Evolutionary conservation across 2,329 filamentous ascomycete species (phyloP).

Genomic region (Ceratocystis ficicola): DNA sequence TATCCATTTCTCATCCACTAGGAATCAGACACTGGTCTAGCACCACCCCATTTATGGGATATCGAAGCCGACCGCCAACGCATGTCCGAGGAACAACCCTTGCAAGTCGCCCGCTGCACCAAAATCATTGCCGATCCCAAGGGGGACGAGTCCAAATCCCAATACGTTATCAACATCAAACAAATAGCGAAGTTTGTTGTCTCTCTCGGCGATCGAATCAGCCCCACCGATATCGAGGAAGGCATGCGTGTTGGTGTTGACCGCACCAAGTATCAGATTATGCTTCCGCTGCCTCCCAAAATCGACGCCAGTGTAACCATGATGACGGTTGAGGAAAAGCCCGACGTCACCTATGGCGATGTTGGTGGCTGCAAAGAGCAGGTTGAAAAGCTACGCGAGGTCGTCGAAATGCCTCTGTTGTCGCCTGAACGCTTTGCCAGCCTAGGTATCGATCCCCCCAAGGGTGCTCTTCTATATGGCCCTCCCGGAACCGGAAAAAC

Average conservation of each 20-base stretch:
- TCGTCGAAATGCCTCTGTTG: slow-evolving; percentile 94
- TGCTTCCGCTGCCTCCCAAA: slow-evolving; percentile 89
- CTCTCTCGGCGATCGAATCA: slow-evolving; percentile 90
- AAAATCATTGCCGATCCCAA: slow-evolving; percentile 98
- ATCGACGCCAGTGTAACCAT: slow-evolving; percentile 98
- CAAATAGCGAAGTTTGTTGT: slow-evolving; percentile 99
- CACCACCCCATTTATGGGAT: slow-evolving; percentile 97
- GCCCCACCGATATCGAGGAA: slow-evolving; percentile 97
- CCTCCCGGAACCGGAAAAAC: slow-evolving; percentile 99
- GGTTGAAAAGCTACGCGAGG: slow-evolving; percentile 96
- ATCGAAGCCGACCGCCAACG: slow-evolving; percentile 94
- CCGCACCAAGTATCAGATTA: slow-evolving; percentile 97
- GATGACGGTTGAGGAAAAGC: slow-evolving; percentile 99
- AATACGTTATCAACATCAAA: slow-evolving; percentile 99
- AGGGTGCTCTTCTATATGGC: slow-evolving; percentile 91
- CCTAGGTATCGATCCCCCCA: slow-evolving; percentile 96
- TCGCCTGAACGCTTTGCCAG: slow-evolving; percentile 96
- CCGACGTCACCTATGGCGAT: slow-evolving; percentile 96
- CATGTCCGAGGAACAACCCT: slow-evolving; percentile 95
- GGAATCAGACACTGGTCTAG: slow-evolving; percentile 97
- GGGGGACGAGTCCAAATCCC: slow-evolving; percentile 86
- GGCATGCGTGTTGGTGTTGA: slow-evolving; percentile 98
- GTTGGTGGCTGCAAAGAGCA: slow-evolving; percentile 99
- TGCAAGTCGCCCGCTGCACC: slow-evolving; percentile 94
- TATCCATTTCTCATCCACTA: slow-evolving; percentile 30